Evolutionary conservation across 2,329 filamentous ascomycete species (phyloP), one percentile per base, ranked within the genome.

Genomic region (Penicillium sp.): DNA sequence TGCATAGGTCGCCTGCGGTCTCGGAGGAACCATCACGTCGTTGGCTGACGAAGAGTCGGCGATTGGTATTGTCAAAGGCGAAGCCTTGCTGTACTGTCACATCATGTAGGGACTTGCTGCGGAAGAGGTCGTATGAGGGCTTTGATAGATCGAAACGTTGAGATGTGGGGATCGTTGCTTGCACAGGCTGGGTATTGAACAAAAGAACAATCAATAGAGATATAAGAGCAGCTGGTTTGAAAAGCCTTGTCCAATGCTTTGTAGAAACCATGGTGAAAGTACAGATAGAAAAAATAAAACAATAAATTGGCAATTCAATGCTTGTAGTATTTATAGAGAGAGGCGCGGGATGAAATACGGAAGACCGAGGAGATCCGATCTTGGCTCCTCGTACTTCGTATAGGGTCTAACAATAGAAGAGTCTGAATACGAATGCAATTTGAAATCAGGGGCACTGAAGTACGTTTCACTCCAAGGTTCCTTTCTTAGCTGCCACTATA

Each of bases 31-130:
- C 58, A 33, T 64, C 55, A 10, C 50, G 48, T 35, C 61, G 61
- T 41, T 65, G 60, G 11, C 60, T 38, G 38, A 66, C 57, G 31
- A 65, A 65, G 9, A 64, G 55, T 2, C 62, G 61, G 6, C 60
- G 55, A 40, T 66, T 66, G 48, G 54, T 53, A 30, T 65, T 64
- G 57, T 66, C 64, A 40, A 66, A 66, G 33, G 62, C 55, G 37
- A 66, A 64, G 9, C 59, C 58, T 57, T 64, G 62, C 16, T 64
- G 64, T 10, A 66, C 56, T 2, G 61, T 62, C 14, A 14, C 44
- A 25, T 62, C 62, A 19, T 58, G 58, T 0, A 62, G 47, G 16
- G 52, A 28, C 40, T 64, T 60, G 53, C 46, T 42, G n/a, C 61
- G 55, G 52, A 53, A 63, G 16, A 61, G 40, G 25, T 61, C 60